phyloP scores from a whole-genome alignment of 306 rosid species.

The Quercus gilva region DNA sequence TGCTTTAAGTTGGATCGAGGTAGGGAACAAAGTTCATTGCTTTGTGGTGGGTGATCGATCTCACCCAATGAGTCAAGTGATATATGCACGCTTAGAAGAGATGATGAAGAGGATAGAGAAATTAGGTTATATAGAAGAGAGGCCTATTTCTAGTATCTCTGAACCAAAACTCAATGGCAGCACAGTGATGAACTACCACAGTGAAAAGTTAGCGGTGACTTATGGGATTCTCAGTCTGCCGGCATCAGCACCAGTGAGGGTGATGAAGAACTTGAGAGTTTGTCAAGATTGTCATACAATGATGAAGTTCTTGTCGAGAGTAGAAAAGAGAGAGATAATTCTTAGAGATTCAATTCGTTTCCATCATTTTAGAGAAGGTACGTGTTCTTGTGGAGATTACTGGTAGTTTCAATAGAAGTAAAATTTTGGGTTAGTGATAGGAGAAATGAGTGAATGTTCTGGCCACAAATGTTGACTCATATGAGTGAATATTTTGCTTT shows the following conservation, averaged over 20 bases:
- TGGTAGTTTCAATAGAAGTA: constrained; percentile 37
- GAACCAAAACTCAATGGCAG: too few relatives aligned
- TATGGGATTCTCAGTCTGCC: constrained; percentile 51
- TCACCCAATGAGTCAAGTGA: constrained; percentile 39
- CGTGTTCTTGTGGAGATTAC: constrained; percentile 58
- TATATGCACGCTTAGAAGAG: constrained; percentile 39
- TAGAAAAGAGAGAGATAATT: constrained; percentile 53
- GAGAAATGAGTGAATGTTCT: too few relatives aligned
- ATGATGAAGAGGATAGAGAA: constrained; percentile 36
- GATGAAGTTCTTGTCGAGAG: constrained; percentile 47
- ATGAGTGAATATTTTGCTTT: too few relatives aligned
- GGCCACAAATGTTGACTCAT: too few relatives aligned
- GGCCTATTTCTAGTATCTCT: too few relatives aligned
- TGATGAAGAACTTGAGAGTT: constrained; percentile 68
- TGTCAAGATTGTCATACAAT: constrained; percentile 52
- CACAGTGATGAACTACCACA: too few relatives aligned
- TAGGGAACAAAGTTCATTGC: constrained; percentile 46
- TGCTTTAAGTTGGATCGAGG: constrained; percentile 61
- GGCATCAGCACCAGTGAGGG: constrained; percentile 53
- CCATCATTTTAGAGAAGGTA: constrained; percentile 58
- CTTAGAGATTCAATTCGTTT: constrained; percentile 56
- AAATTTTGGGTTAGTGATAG: too few relatives aligned
- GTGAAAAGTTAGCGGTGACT: constrained; percentile 64
- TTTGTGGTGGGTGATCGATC: constrained; percentile 51
- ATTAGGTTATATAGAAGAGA: too few relatives aligned